Evolutionary conservation across 768 basidiomycete species (phyloP), one percentile per base, ranked within the genome.

Genomic region (Chalciporus sphaerocephalus): DNA sequence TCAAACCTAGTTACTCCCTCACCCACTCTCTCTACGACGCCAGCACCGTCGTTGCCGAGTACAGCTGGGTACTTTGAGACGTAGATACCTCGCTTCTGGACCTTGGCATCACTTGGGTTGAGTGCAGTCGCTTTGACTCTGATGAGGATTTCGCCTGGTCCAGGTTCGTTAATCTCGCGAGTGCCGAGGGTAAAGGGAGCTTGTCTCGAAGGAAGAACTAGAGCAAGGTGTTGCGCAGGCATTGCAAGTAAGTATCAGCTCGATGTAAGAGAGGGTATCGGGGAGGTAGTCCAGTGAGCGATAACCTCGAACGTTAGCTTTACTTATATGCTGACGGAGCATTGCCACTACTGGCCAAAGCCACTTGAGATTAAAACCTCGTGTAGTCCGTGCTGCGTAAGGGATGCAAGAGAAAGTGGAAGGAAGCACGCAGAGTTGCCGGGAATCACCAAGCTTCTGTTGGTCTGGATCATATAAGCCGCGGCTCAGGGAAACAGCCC

Each of bases 71-170:
- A 80, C 15, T 66, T 51, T 18, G 68, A 64, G 32, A 72, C 56
- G 43, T 69, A 68, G 21, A 65, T 51, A 2, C 67, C 69, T 38
- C 63, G 64, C 39, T 60, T 69, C 45, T 74, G 74, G 21, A 78
- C 66, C 55, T 76, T 77, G 60, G 75, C 76, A 48, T 81, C 80
- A 12, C 70, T 67, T 2, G 80, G 80, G 49, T 80, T 79, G 38
- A 80, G 59, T 2, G 74, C 70, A 0, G 74, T 69, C 5, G 79
- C 66, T 34, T 68, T 61, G 42, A 79, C 57, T 56, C 71, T 71
- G 55, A 79, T 59, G 35, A 80, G 68, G 21, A 79, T 55, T 52
- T 78, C 74, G 39, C 71, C 72, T 4, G 72, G 68, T 10, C 73
- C 71, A 5, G 78, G 77, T 16, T 59, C 61, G 12, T 67, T 71